Conservation (phyloP, 805 yeast genomes). For the Zygosaccharomyces bailii region DNA sequence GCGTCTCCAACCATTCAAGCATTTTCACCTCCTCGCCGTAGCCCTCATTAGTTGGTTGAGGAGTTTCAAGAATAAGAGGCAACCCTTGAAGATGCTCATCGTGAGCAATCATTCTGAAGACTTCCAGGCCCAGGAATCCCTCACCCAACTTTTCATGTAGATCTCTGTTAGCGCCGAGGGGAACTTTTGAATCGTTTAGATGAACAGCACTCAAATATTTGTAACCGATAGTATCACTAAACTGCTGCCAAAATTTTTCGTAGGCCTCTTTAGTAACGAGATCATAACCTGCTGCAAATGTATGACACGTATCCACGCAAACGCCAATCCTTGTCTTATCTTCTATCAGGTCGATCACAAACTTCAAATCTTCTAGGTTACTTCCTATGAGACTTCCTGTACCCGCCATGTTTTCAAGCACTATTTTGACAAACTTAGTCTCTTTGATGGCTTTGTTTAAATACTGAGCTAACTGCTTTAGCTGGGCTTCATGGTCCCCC, state of each 20-base stretch:
- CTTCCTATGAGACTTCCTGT: constrained; percentile 90
- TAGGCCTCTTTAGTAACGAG: constrained; percentile 57
- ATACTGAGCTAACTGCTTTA: constrained; percentile 67
- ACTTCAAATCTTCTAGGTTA: constrained; percentile 65
- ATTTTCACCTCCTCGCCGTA: constrained; percentile 81
- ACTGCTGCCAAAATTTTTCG: constrained; percentile 67
- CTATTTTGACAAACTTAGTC: constrained; percentile 79
- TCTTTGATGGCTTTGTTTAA: constrained; percentile 73
- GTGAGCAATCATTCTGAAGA: constrained; percentile 75
- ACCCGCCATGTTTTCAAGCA: constrained; percentile 97
- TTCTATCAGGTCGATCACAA: constrained; percentile 74
- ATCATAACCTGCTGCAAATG: constrained; percentile 96
- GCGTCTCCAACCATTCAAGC: constrained; percentile 67
- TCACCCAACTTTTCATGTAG: constrained; percentile 85
- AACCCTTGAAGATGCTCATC: constrained; percentile 55
- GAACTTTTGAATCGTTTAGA: constrained; percentile 93
- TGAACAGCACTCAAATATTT: constrained; percentile 78
- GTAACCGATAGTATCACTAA: constrained; percentile 71
- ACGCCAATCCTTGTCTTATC: constrained; percentile 88
- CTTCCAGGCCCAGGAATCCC: constrained; percentile 86
- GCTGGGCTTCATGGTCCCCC: constrained; percentile 62
- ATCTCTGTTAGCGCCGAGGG: constrained; percentile 84
- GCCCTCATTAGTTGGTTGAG: constrained; percentile 62
- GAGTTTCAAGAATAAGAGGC: constrained; percentile 88
- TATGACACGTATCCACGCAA: constrained; percentile 93